Conservation (phyloP, 1,139 yeast genomes). For the Spencermartinsiella ligniputridi region DNA sequence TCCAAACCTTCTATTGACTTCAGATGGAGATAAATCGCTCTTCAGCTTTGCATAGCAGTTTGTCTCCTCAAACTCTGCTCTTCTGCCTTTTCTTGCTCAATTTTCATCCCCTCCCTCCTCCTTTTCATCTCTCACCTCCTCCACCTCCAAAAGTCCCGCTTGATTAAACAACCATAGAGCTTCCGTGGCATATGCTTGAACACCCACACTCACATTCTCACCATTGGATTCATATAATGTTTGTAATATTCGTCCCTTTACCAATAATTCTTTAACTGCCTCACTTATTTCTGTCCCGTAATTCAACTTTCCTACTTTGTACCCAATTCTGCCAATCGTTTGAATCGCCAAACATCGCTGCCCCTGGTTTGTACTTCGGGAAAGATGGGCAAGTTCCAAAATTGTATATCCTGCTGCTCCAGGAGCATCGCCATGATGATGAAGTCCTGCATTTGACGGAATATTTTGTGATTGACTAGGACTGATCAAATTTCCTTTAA, state of each 20-base stretch:
- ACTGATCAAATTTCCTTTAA: conserved; percentile 71
- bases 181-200: conserved; percentile 81
- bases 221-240: conserved; percentile 70
- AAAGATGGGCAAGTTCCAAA: conserved; percentile 71
- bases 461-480: conserved; percentile 42
- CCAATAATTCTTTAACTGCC: conserved; percentile 72
- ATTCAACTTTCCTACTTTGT: conserved; percentile 63
- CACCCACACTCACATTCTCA: conserved; percentile 65
- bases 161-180: conserved; percentile 91
- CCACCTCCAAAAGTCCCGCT: conserved; percentile 26
- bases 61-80: no score
- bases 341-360: conserved; percentile 86
- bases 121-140: no score
- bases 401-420: conserved; percentile 90
- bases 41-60: no score
- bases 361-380: conserved; percentile 75
- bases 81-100: no score
- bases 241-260: conserved; percentile 62
- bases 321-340: conserved; percentile 80
- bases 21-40: no score
- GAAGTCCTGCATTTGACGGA: conserved; percentile 66
- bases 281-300: conserved; percentile 48
- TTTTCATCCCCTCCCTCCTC: no score
- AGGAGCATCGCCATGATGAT: conserved; percentile 88
- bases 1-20: no score